Conservation (phyloP, 2,329 filamentous ascomycete species). For the Fusarium beomiforme region DNA sequence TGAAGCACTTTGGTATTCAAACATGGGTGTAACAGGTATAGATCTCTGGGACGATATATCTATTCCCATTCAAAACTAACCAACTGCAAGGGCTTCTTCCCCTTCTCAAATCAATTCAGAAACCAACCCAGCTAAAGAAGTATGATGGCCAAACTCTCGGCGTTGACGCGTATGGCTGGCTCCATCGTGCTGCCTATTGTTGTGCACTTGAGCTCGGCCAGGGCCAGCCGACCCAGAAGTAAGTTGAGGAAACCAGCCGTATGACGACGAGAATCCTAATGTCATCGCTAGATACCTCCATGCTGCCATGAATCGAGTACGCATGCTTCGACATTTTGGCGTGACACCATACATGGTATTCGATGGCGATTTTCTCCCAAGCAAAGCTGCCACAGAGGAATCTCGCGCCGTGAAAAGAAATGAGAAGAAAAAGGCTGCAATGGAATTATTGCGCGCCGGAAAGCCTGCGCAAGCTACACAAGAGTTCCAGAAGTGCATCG, state of each 20-base stretch:
- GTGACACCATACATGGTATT: constrained; percentile 96
- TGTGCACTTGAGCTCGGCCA: constrained; percentile 92
- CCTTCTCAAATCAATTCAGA: constrained; percentile 95
- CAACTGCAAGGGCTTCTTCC: constrained; percentile 77
- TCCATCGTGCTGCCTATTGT: constrained; percentile 89
- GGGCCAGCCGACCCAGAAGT: constrained; percentile 89
- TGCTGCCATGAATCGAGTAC: constrained; percentile 88
- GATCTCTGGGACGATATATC: not conserved
- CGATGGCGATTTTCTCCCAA: constrained; percentile 93
- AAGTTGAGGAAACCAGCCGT: constrained; percentile 46
- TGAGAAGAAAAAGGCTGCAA: constrained; percentile 77
- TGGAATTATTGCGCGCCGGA: constrained; percentile 84
- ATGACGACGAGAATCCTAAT: not conserved
- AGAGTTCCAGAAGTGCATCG: constrained; percentile 94
- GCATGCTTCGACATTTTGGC: constrained; percentile 93
- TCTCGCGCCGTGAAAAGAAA: constrained; percentile 79
- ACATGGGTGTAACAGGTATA: constrained; percentile 52
- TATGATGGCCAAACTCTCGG: constrained; percentile 88
- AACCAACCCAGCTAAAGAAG: constrained; percentile 85
- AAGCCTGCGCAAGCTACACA: constrained; percentile 82
- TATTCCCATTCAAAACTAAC: constrained; percentile 28
- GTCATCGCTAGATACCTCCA: constrained; percentile 76
- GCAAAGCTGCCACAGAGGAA: constrained; percentile 88
- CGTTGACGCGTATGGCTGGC: constrained; percentile 98
- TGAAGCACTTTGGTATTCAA: constrained; percentile 33